Evolutionary conservation across 345 rosid genomes (phyloP), one percentile per base, ranked within the genome.

Genomic region (Clarkia xantiana): DNA sequence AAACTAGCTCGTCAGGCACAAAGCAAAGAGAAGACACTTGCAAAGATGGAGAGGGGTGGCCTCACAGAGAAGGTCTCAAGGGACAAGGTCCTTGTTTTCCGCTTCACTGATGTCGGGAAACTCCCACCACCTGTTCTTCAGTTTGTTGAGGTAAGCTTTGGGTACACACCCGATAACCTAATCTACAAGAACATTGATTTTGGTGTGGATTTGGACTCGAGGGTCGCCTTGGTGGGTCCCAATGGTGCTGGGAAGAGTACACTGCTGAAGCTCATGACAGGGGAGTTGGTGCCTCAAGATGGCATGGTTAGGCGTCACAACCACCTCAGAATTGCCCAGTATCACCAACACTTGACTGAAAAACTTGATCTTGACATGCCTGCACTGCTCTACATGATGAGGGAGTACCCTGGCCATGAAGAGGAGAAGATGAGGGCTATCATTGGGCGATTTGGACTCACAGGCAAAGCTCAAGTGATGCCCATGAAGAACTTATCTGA

Each of bases 171-270:
- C 0, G 98, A 86, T 19, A 74, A 79, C 51, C 77, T 78, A 47
- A 72, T 91, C 10, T 91, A 86, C 78, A 91, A 73, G 73, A 79
- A 76, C 67, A 39, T 91, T 7, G 98, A 91, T 65, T 91, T 86
- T 63, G 98, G 98, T 45, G 96, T 86, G 0, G 98, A 91, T 67
- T 57, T 91, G 75, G 98, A 91, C 64, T 91, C 98, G 0, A 86
- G 98, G 72, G 62, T 91, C 4, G 98, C 98, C 0, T 72, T 91
- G 51, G 98, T 91, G 1, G 98, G 96, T 39, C 98, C 98, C 6
- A 91, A 91, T 53, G 98, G 98, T 42, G 98, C 98, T 45, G 99
- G 99, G 19, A 93, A 93, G 78, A 93, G 99, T 61, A 84, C 99
- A 3, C 69, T 93, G 62, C 77, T 93, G 78, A 93, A 93, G 77